phyloP scores from a whole-genome alignment of 805 yeast species.

The Saccharomycopsis selenospora region DNA sequence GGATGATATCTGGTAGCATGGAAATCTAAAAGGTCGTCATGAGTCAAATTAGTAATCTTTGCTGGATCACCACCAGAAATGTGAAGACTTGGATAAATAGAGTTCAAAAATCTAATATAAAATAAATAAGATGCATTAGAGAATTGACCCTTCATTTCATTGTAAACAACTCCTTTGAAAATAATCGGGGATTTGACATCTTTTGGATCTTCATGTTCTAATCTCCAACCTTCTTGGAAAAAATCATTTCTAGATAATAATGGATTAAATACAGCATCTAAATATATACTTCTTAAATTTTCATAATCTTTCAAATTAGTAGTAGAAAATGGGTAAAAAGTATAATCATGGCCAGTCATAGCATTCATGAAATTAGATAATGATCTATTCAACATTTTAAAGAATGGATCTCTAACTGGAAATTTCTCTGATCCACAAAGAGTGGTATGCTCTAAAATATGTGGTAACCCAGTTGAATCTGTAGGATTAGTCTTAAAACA shows the following conservation, averaged over 20 bases:
- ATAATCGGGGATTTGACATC: slow-evolving; percentile 55
- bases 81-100: slow-evolving; percentile 75
- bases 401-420: slow-evolving; percentile 96
- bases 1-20: slow-evolving; percentile 81
- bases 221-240: slow-evolving; percentile 95
- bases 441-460: slow-evolving; percentile 92
- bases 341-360: slow-evolving; percentile 96
- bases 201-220: slow-evolving; percentile 59
- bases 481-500: slow-evolving; percentile 95
- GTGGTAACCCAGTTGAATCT: slow-evolving; percentile 91
- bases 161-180: slow-evolving; percentile 94
- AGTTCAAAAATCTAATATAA: slow-evolving; percentile 77
- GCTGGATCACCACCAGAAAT: slow-evolving; percentile 95
- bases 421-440: slow-evolving; percentile 86
- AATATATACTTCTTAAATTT: slow-evolving; percentile 79
- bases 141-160: slow-evolving; percentile 97
- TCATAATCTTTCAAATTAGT: slow-evolving; percentile 76
- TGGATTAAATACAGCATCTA: slow-evolving; percentile 83
- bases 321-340: slow-evolving; percentile 93
- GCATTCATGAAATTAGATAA: slow-evolving; percentile 97
- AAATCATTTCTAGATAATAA: slow-evolving; percentile 73
- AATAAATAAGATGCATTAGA: slow-evolving; percentile 80
- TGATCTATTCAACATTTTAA: slow-evolving; percentile 94
- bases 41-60: slow-evolving; percentile 62
- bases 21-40: slow-evolving; percentile 71